Base-by-base conservation (phyloP, 2,329 filamentous ascomycete genomes). In the Sclerotinia trifoliorum region DNA sequence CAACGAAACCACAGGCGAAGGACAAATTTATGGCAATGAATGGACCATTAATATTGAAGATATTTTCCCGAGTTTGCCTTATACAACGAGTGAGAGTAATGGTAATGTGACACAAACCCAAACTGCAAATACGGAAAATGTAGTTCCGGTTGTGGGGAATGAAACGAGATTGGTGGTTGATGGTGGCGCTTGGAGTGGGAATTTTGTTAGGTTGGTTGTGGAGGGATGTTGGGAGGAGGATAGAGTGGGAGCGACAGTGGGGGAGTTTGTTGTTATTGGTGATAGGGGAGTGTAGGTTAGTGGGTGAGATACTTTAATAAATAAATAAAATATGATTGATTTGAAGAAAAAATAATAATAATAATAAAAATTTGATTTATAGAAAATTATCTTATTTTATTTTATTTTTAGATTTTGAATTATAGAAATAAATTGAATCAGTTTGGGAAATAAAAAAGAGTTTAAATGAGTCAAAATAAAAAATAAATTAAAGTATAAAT, bases 231-330 rank as follows among this genome's bases (percentile, higher is more conserved):
- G 79, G 73, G 79, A 78, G 24, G 74, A 76, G 17, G 75, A 81
- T 71, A 77, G 79, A 3, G 73, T 72, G 0, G 84, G 84, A 0
- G 82, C 81, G 2, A 85, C 82, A 51, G 84, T 86, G 1, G 83
- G 83, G 21, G 84, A 86, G 77, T 85, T 82, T 79, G 81, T 78
- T 8, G 49, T 74, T 57, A 58, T 74, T 52, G 51, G 67, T 1
- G 48, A 32, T 26, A 17, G 8, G 2, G 17, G 19, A 10, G 19
- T 21, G 7, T 44, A 2, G 1, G 42, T 5, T n/a, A 19, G 3
- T 35, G 55, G 6, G 7, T 39, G 6, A 39, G 1, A n/a, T n/a
- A n/a, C n/a, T n/a, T n/a, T n/a, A n/a, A n/a, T n/a, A n/a, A n/a
- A n/a, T n/a, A n/a, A n/a, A n/a, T n/a, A n/a, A n/a, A n/a, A n/a